Base-by-base conservation (phyloP, 306 rosid species). In the Prinsepia uniflora region DNA sequence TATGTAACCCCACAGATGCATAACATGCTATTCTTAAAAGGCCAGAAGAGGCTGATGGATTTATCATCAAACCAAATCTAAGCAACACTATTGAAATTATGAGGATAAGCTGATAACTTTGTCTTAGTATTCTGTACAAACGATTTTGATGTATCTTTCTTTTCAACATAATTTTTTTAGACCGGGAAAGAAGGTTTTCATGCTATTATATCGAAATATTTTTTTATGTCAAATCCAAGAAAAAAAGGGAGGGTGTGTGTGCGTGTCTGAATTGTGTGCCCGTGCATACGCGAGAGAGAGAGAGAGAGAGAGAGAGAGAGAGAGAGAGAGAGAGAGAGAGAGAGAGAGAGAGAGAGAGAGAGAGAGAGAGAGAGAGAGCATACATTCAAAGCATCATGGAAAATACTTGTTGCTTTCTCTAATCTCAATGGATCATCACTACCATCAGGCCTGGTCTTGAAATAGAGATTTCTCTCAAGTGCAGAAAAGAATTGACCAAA, bases 401-500 rank as follows among this genome's bases (percentile, higher is more conserved):
- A 93, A 57, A 90, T 54, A 67, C 18, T 78, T 62, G 87, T 81
- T 49, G 94, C 94, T 83, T 83, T 89, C 84, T 93, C 97, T 78
- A 88, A 72, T 82, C 83, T 91, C 71, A 77, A 79, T 18, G 73
- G 60, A 75, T 93, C 98, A 73, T 93, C 98, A 68, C 71, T 79
- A 63, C 94, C 98, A 77, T 88, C 92, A 76, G 77, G 73, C 72
- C 78, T 78, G 66, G 84, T 74, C 89, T 76, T 68, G 62, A 90
- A 89, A 74, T 68, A 93, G 63, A 67, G 74, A 75, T 47, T 84
- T 75, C 77, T 87, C 86, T 90, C 98, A 62, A 93, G 85, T 10
- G 96, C 94, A 54, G 90, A 79, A 83, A 93, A 85, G 80, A 90
- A 88, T 80, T 80, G 84, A 44, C 87, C 96, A 65, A 87, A 84